Percentiles rank a stretch among this genome's conserved stretches.
Evolutionary conservation across 31 red algal species (phyloP).

Genomic region (Odonthalia washingtoniensis): DNA sequence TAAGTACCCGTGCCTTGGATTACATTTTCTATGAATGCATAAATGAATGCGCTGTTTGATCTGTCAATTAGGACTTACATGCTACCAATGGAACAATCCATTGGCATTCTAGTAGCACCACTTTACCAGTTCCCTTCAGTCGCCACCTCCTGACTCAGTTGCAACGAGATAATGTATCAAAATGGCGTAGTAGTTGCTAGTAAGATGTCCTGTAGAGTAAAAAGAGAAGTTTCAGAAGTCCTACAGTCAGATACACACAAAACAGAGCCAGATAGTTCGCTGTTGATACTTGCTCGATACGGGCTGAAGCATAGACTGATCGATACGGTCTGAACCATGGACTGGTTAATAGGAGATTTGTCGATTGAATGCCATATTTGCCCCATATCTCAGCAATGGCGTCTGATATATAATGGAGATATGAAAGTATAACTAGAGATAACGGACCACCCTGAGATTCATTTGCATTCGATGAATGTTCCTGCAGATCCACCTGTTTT

Average conservation of each 20-base stretch:
- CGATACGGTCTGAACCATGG: no score
- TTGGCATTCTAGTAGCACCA: conserved; percentile 76
- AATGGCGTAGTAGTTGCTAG: conserved; percentile 55
- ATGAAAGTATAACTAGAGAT: conserved; percentile 55
- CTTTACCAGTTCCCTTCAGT: conserved; percentile 69
- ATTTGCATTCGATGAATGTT: neutral
- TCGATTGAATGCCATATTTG: conserved; percentile 62
- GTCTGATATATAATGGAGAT: conserved; percentile 72
- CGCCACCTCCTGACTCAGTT: conserved; percentile 79
- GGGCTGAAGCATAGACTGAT: neutral
- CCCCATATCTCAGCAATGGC: conserved; percentile 77
- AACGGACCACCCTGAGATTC: neutral
- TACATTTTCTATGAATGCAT: conserved; percentile 90
- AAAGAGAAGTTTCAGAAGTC: neutral
- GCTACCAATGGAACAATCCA: conserved; percentile 87
- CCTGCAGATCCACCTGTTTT: neutral
- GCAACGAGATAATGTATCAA: conserved; percentile 77
- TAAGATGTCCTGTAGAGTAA: conserved; percentile 54
- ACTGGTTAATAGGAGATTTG: neutral
- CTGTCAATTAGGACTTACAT: conserved; percentile 92
- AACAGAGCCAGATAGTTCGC: conserved; percentile 2
- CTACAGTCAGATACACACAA: conserved; percentile 30
- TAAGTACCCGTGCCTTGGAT: conserved; percentile 85
- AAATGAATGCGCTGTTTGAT: conserved; percentile 85
- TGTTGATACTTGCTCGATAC: neutral